Percentiles rank a stretch among this genome's conserved stretches.
phyloP scores from a whole-genome alignment of 306 rosid genomes.

The Citrullus amarus region DNA sequence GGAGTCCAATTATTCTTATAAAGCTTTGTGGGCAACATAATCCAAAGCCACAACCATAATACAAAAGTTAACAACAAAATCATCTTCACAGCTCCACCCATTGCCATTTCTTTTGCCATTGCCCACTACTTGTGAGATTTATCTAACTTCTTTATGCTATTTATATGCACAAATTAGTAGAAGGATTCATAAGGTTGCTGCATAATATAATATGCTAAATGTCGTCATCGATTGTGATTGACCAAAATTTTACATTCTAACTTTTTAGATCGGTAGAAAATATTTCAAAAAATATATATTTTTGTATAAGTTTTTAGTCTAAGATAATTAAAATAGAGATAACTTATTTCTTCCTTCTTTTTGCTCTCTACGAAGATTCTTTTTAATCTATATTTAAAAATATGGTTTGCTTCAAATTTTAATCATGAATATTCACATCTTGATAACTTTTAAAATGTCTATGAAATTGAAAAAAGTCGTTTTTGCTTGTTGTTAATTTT shows the following conservation, averaged over 20 bases:
- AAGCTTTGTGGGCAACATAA: conserved; percentile 9
- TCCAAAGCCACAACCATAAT: conserved; percentile 8
- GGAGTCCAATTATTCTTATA: conserved; percentile 6
- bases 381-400: too few species aligned
- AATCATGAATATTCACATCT: not conserved
- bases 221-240: not conserved
- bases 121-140: not conserved
- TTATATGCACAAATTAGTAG: not conserved
- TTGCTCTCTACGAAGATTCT: too few species aligned
- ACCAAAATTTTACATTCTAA: not conserved
- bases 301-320: too few species aligned
- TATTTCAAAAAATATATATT: too few species aligned
- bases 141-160: not conserved
- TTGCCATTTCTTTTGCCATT: not conserved
- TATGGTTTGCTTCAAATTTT: not conserved
- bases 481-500: not conserved
- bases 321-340: not conserved
- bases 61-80: not conserved
- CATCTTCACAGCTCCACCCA: not conserved
- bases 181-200: not conserved
- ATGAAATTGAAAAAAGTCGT: not conserved
- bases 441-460: not conserved
- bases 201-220: not conserved
- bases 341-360: not conserved
- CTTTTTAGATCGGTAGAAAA: not conserved